Percentiles rank a stretch among this genome's conserved stretches.
Conservation (phyloP, 257 asterid genomes). For the Gentiana dahurica region DNA sequence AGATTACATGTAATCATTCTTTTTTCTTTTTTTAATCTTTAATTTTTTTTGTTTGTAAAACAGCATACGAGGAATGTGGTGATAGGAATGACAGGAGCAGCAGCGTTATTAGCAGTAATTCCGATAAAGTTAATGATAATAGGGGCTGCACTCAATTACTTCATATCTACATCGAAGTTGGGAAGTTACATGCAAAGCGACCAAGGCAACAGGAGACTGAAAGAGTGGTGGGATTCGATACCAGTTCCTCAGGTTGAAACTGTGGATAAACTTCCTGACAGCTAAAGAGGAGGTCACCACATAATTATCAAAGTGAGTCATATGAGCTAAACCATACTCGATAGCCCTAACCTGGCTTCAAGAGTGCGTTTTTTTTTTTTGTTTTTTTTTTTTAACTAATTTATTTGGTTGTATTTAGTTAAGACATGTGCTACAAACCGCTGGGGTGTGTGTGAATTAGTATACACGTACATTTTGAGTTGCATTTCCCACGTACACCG, state of each 20-base stretch:
- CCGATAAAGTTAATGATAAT: conserved; percentile 59
- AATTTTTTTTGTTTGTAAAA: not conserved
- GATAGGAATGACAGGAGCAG: conserved; percentile 20
- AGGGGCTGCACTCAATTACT: conserved; percentile 24
- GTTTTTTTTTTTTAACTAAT: too few species aligned
- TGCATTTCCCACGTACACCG: too few species aligned
- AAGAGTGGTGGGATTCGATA: conserved; percentile 96
- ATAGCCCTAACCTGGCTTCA: too few species aligned
- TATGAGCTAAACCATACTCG: too few species aligned
- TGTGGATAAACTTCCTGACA: conserved; percentile 16
- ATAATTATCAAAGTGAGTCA: not conserved
- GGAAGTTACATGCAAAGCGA: conserved; percentile 41
- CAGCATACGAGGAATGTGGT: conserved; percentile 75
- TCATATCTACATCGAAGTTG: conserved; percentile 27
- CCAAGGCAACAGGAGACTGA: conserved; percentile 49
- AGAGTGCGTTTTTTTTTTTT: not conserved
- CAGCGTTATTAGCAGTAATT: conserved; percentile 36
- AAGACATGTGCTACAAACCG: too few species aligned
- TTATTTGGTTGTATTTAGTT: too few species aligned
- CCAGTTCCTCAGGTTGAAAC: conserved; percentile 58
- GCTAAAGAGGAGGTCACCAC: not conserved
- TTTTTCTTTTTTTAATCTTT: not conserved
- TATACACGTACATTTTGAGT: too few species aligned
- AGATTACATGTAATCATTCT: not conserved
- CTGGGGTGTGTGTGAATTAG: too few species aligned